Evolutionary conservation across 345 rosid genomes (phyloP).

Genomic region (Geranium rotundifolium): DNA sequence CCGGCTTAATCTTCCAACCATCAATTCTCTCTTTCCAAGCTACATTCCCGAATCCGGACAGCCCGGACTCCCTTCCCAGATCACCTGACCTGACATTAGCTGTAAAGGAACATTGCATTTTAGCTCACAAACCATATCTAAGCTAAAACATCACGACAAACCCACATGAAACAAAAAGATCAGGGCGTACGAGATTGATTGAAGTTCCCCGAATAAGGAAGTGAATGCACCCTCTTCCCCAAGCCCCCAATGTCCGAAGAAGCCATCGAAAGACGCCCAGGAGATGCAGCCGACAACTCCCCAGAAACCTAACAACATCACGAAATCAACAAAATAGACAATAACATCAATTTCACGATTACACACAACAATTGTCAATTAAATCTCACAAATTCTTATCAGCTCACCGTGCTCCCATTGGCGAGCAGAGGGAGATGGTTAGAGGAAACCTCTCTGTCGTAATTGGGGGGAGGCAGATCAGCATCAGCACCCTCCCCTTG

Average conservation of each 20-base stretch:
- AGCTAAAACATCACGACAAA: not conserved
- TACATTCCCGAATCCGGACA: constrained; percentile 22
- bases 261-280: constrained; percentile 25
- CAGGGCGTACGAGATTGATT: no score
- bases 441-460: constrained; percentile 21
- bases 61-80: constrained; percentile 19
- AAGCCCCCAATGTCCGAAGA: constrained; percentile 25
- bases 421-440: constrained; percentile 22
- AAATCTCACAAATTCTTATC: not conserved
- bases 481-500: constrained; percentile 8
- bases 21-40: constrained; percentile 36
- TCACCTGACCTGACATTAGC: constrained; percentile 19
- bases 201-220: not conserved
- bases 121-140: not conserved
- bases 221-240: constrained; percentile 7
- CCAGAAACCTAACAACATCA: constrained; percentile 22
- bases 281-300: constrained; percentile 30
- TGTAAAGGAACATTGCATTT: constrained; percentile 11
- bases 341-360: no score
- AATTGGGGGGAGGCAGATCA: constrained; percentile 10
- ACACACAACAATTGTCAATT: no score
- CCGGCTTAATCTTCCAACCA: constrained; percentile 30
- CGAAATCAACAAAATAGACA: not conserved
- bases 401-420: constrained; percentile 20
- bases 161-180: not conserved